Conservation (phyloP, 352 stramenopile genomes). For the Globisporangium orthogonon region DNA sequence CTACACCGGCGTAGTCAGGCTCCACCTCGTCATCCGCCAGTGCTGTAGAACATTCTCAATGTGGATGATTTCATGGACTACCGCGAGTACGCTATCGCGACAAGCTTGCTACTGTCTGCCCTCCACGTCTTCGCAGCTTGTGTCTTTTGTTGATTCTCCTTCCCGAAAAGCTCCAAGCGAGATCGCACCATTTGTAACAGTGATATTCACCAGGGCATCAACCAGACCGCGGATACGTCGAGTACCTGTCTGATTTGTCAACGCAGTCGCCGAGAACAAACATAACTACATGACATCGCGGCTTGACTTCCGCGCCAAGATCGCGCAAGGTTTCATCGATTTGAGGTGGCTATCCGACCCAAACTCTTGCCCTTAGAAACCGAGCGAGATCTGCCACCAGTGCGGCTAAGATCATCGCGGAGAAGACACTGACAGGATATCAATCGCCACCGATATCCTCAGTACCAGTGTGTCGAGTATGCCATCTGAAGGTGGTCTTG, state of each 20-base stretch:
- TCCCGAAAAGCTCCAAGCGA: not conserved
- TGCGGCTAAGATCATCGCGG: too few relatives aligned
- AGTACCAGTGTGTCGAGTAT: too few relatives aligned
- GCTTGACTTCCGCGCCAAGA: constrained; percentile 7
- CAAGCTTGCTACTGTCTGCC: not conserved
- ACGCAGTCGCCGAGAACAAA: constrained; percentile 3
- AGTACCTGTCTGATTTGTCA: not conserved
- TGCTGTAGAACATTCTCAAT: not conserved
- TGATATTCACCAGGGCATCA: too few relatives aligned
- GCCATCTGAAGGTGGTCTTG: too few relatives aligned
- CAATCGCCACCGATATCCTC: too few relatives aligned
- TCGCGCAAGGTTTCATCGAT: not conserved
- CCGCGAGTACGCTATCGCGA: not conserved
- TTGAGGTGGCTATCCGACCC: not conserved
- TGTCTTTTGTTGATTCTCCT: not conserved
- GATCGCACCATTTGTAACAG: too few relatives aligned
- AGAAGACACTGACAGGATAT: too few relatives aligned
- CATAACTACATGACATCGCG: constrained; percentile 4
- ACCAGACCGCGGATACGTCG: too few relatives aligned
- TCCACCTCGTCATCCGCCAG: not conserved
- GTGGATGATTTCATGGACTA: not conserved
- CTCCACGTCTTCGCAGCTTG: not conserved
- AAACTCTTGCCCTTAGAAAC: not conserved
- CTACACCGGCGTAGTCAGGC: not conserved
- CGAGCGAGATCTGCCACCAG: too few relatives aligned